phyloP scores from a whole-genome alignment of 2,329 filamentous ascomycete species.

The Zasmidium citrigriseum region DNA sequence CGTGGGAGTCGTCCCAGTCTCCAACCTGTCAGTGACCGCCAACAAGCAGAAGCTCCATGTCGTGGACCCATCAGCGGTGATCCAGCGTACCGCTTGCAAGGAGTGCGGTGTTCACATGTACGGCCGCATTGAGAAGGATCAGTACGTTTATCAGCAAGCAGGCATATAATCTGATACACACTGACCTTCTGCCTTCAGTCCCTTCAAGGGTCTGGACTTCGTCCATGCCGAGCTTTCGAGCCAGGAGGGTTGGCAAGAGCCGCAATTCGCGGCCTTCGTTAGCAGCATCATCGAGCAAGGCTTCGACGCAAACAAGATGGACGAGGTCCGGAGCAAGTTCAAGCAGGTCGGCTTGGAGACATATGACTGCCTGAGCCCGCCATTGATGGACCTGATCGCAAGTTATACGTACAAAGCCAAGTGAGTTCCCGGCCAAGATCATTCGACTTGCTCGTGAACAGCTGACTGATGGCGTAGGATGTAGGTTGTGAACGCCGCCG shows the following conservation, averaged over 20 bases:
- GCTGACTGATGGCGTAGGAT: background rate
- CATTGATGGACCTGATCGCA: slow-evolving; percentile 59
- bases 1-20: slow-evolving; percentile 61
- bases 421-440: slow-evolving; percentile 13
- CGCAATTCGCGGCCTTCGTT: slow-evolving; percentile 69
- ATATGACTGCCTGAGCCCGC: slow-evolving; percentile 64
- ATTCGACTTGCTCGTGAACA: background rate
- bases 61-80: slow-evolving; percentile 58
- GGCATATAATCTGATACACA: too few relatives aligned
- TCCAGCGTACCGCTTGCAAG: slow-evolving; percentile 62
- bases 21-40: slow-evolving; percentile 58
- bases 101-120: slow-evolving; percentile 64
- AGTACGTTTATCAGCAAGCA: too few relatives aligned
- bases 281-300: slow-evolving; percentile 70
- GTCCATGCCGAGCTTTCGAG: slow-evolving; percentile 65
- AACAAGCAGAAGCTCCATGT: slow-evolving; percentile 60
- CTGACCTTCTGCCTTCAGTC: too few relatives aligned
- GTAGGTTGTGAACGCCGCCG: slow-evolving; percentile 2
- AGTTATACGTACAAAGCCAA: slow-evolving; percentile 25
- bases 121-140: slow-evolving; percentile 65
- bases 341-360: slow-evolving; percentile 58
- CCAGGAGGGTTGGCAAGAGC: slow-evolving; percentile 68
- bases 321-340: slow-evolving; percentile 56
- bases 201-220: slow-evolving; percentile 70
- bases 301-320: slow-evolving; percentile 57